Conservation (phyloP, 345 rosid species). For the Acer negundo region DNA sequence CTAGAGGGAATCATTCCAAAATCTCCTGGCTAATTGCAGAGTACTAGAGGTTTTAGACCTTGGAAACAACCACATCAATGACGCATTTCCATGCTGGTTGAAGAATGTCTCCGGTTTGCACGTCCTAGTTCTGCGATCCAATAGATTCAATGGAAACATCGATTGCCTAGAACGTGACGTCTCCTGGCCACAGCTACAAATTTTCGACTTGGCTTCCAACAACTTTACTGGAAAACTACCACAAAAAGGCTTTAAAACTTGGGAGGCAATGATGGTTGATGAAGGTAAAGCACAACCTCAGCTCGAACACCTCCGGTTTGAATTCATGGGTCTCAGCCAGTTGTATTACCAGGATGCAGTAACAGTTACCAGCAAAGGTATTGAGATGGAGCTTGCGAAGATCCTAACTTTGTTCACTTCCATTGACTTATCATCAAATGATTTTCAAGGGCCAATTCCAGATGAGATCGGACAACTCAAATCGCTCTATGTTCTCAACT, state of each 20-base stretch:
- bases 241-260: background rate
- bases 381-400: slow-evolving; percentile 35
- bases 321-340: background rate
- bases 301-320: slow-evolving; percentile 23
- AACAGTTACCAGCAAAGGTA: slow-evolving; percentile 44
- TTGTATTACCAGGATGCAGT: slow-evolving; percentile 38
- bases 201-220: slow-evolving; percentile 40
- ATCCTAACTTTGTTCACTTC: slow-evolving; percentile 44
- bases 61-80: slow-evolving; percentile 35
- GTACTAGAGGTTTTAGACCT: slow-evolving; percentile 38
- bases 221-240: slow-evolving; percentile 34
- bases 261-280: slow-evolving; percentile 41
- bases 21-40: slow-evolving; percentile 30
- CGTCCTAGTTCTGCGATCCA: slow-evolving; percentile 37
- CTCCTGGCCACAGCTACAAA: slow-evolving; percentile 39
- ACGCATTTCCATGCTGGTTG: slow-evolving; percentile 40
- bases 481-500: slow-evolving; percentile 25
- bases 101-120: slow-evolving; percentile 29
- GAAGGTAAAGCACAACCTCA: background rate
- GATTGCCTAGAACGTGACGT: background rate
- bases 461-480: slow-evolving; percentile 18
- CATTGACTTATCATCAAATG: slow-evolving; percentile 36
- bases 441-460: slow-evolving; percentile 38
- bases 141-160: slow-evolving; percentile 21
- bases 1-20: slow-evolving; percentile 33